Percentiles rank a stretch among this genome's conserved stretches.
These are phyloP conservation scores for Meripilus lineatus DNA, from an alignment of 1,284 basidiomycete species.

Conservation along the genomic window DNA sequence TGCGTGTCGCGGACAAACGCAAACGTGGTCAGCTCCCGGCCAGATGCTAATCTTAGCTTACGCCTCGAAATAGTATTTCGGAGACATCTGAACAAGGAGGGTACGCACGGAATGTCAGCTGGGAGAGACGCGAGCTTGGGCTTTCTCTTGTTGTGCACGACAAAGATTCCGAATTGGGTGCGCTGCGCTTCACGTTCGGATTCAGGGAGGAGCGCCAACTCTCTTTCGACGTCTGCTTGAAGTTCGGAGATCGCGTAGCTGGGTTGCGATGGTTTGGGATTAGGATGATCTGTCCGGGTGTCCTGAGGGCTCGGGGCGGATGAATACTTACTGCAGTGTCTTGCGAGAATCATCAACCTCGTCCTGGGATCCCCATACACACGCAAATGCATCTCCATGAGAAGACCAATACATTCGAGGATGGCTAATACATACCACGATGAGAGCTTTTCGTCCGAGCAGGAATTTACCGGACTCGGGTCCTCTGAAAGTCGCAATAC, in stretches of 20 bases:
- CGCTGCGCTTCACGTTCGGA: constrained; percentile 66
- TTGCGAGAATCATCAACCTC: constrained; percentile 94
- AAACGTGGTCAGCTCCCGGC: neutral
- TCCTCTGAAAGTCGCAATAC: constrained; percentile 46
- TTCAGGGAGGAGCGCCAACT: constrained; percentile 60
- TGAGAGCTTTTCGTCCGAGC: constrained; percentile 74
- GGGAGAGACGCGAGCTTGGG: constrained; percentile 76
- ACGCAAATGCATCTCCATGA: neutral
- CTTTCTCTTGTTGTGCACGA: constrained; percentile 94
- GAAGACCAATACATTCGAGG: constrained; percentile 11
- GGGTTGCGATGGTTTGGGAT: constrained; percentile 4
- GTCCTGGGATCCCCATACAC: constrained; percentile 49
- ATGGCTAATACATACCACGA: constrained; percentile 59
- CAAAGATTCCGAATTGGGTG: constrained; percentile 87
- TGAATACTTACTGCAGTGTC: constrained; percentile 77
- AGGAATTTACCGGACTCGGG: constrained; percentile 65
- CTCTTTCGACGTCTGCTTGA: constrained; percentile 78
- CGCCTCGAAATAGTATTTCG: constrained; percentile 1
- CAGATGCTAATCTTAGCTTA: no score
- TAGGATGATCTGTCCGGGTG: neutral
- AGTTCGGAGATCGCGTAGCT: constrained; percentile 89
- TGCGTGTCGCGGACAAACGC: constrained; percentile 22
- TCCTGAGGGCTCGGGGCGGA: no score
- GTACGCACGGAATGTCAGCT: constrained; percentile 54
- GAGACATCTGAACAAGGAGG: constrained; percentile 1